Conservation (phyloP, 176 grass and related monocot genomes). For the Saccharum officinarum region DNA sequence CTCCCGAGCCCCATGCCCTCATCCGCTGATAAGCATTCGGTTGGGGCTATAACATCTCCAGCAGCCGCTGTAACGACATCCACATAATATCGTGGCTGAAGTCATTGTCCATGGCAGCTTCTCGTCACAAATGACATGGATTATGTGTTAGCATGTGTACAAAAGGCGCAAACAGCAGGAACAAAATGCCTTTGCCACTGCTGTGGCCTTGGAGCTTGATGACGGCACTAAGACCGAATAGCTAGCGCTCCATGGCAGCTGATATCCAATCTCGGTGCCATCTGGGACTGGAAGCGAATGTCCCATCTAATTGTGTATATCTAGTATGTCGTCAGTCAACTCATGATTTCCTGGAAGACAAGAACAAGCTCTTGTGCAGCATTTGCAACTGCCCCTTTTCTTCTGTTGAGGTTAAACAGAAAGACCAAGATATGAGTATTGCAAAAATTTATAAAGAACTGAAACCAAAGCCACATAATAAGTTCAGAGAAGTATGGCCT, state of each 20-base stretch:
- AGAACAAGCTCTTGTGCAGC: conserved; percentile 83
- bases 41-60: neutral
- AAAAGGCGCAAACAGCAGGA: conserved; percentile 21
- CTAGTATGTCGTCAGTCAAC: conserved; percentile 51
- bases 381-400: conserved; percentile 79
- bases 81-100: neutral
- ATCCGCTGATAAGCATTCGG: neutral
- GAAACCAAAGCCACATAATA: neutral
- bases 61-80: neutral
- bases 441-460: neutral
- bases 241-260: conserved; percentile 14
- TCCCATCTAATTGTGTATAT: conserved; percentile 34
- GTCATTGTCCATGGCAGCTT: conserved; percentile 31
- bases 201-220: conserved; percentile 30
- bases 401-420: conserved; percentile 65
- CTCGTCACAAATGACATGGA: conserved; percentile 33
- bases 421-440: neutral
- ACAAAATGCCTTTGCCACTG: conserved; percentile 26
- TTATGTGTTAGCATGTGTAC: conserved; percentile 51
- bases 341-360: conserved; percentile 82
- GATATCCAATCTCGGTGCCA: conserved; percentile 1
- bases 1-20: neutral
- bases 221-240: neutral
- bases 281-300: neutral
- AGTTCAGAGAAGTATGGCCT: neutral